Base-by-base conservation (phyloP, 2,329 filamentous ascomycete species). In the Dothiorella sarmentorum region DNA sequence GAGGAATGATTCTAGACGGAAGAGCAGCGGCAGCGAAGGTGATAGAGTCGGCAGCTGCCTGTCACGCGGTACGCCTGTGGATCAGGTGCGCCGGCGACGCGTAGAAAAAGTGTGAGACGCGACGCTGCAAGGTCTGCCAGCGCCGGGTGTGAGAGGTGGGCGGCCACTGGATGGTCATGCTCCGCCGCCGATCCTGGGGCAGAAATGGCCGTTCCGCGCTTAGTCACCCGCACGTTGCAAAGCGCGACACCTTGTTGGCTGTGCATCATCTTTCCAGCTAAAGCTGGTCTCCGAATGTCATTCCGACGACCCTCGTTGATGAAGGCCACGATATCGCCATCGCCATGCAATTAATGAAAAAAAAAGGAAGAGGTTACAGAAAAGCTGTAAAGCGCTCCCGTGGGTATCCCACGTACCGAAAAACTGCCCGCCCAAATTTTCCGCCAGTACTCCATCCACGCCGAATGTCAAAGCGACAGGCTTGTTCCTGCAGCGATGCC, bases 261-360 rank as follows among this genome's bases (percentile, higher is more conserved):
- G 33, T 53, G 33, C 4, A 26, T 52, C 35, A 27, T 27, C 22
- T n/a, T 40, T 27, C 35, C 49, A 53, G 35, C n/a, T 29, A 24
- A 53, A 53, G 29, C 35, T 47, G 43, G 43, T 47, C 26, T 31
- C 31, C 26, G 43, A 29, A n/a, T 40, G 33, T 40, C 35, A 53
- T 53, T 53, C 49, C 35, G 13, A 17, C 31, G 49, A 24, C 49
- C 49, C 37, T 6, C 20, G 49, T 40, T 31, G 17, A 11, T 29
- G 11, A 40, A n/a, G 35, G 49, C 35, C 49, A 42, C 26, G 27
- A 15, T n/a, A 38, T 53, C 24, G 24, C 49, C 49, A 40, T 40
- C 49, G 49, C 49, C 49, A 53, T 53, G 49, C 49, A 53, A 40
- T 38, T 38, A 13, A n/a, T n/a, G n/a, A n/a, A n/a, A n/a, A n/a